Evolutionary conservation across 257 asterid genomes (phyloP).

Genomic region (Capsicum pubescens): DNA sequence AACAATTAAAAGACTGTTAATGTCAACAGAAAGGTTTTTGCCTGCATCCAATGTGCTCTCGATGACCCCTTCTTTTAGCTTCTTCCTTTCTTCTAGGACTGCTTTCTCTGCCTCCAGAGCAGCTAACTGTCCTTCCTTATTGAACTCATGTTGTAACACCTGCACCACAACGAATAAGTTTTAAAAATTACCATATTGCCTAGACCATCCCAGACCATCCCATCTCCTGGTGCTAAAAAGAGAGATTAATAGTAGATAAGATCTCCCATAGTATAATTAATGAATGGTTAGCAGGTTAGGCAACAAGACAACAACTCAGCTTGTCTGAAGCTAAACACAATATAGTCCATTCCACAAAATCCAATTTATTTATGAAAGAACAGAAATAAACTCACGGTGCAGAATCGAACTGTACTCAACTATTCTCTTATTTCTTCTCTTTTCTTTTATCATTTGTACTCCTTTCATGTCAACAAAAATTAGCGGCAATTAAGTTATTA

Average conservation of each 20-base stretch:
- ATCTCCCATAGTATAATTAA: not conserved
- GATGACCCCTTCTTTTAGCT: conserved; percentile 84
- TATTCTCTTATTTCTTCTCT: no score
- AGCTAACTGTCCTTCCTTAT: conserved; percentile 82
- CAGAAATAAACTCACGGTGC: no score
- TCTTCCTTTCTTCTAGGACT: conserved; percentile 83
- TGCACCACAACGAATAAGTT: conserved; percentile 39
- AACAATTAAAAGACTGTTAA: no score
- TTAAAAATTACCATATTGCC: not conserved
- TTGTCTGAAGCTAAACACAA: not conserved
- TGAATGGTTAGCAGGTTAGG: not conserved
- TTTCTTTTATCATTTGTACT: no score
- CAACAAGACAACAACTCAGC: no score
- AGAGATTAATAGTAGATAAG: not conserved
- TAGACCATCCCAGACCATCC: not conserved
- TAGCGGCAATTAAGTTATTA: no score
- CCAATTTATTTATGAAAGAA: no score
- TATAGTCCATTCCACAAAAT: not conserved
- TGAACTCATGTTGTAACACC: conserved; percentile 82
- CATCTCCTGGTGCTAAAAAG: not conserved
- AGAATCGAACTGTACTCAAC: no score
- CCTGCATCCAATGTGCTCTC: conserved; percentile 98
- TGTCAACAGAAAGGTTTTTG: no score
- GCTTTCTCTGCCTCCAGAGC: conserved; percentile 88
- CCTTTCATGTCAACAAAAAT: no score